These are phyloP conservation scores for Babesia ovata DNA, from an alignment of 169 alveolate species.

Conservation along the genomic window DNA sequence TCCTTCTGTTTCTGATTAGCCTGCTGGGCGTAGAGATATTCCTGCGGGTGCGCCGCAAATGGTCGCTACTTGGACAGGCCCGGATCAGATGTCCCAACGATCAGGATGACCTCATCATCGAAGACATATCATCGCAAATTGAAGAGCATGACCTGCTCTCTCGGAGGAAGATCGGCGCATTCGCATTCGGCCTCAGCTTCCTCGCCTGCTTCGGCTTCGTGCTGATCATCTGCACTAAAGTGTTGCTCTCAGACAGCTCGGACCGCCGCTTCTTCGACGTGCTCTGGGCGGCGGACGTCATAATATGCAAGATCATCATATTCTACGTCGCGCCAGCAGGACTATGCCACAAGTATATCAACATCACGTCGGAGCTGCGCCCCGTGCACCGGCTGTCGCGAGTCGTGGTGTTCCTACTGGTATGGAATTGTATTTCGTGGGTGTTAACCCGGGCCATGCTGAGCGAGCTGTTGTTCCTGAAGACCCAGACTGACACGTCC, in stretches of 20 bases:
- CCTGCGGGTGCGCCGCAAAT: not conserved
- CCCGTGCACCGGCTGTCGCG: constrained; percentile 19
- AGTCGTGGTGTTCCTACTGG: constrained; percentile 13
- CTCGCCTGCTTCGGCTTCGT: constrained; percentile 44
- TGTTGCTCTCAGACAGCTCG: not conserved
- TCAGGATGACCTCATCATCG: constrained; percentile 3
- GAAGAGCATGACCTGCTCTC: constrained; percentile 1
- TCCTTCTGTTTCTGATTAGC: constrained; percentile 22
- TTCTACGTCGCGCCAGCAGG: constrained; percentile 46
- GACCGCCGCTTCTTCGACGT: constrained; percentile 20
- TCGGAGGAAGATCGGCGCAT: constrained; percentile 42
- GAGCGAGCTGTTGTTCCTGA: constrained; percentile 33
- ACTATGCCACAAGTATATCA: constrained; percentile 36
- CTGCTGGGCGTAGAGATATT: constrained; percentile 39
- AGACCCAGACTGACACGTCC: not conserved
- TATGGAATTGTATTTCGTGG: constrained; percentile 35
- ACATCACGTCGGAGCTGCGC: constrained; percentile 10
- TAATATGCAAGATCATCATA: constrained; percentile 18
- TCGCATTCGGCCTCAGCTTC: constrained; percentile 44
- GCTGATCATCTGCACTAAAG: constrained; percentile 8
- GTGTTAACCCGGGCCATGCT: constrained; percentile 17
- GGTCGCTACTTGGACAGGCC: not conserved
- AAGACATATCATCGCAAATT: not conserved
- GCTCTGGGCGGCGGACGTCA: constrained; percentile 41
- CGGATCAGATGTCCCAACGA: not conserved